These are phyloP conservation scores for Iris macrosiphon DNA, from an alignment of 106 monocot species.

Conservation along the genomic window DNA sequence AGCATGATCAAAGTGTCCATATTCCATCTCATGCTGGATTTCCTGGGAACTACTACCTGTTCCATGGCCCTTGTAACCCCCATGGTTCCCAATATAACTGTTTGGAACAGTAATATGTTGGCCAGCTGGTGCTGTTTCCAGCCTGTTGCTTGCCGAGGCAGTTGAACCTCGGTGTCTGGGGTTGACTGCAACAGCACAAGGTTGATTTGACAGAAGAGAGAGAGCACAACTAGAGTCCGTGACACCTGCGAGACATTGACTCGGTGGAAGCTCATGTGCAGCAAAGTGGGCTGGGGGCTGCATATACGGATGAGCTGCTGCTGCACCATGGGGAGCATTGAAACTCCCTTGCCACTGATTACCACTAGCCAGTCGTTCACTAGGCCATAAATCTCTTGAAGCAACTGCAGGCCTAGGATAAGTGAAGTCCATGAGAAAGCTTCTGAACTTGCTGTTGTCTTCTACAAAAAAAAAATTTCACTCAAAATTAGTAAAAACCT, in stretches of 20 bases:
- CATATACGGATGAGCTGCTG: slow-evolving; percentile 13
- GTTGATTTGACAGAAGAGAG: slow-evolving; percentile 99
- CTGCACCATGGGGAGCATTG: not conserved
- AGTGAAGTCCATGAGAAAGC: slow-evolving; percentile 69
- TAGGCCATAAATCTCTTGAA: slow-evolving; percentile 43
- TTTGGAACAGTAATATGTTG: slow-evolving; percentile 14
- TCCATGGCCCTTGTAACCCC: slow-evolving; percentile 34
- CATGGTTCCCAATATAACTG: slow-evolving; percentile 18
- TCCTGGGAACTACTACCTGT: slow-evolving; percentile 14
- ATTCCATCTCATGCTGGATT: slow-evolving; percentile 26
- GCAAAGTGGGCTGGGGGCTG: slow-evolving; percentile 14
- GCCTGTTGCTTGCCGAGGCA: slow-evolving; percentile 3
- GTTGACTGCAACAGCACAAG: slow-evolving; percentile 17
- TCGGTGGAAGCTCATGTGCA: slow-evolving; percentile 30
- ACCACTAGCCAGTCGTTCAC: slow-evolving; percentile 9
- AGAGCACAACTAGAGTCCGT: slow-evolving; percentile 92
- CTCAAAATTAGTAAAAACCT: too few species aligned
- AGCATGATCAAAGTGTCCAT: slow-evolving; percentile 4
- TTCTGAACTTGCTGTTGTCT: slow-evolving; percentile 27
- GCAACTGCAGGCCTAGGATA: slow-evolving; percentile 33
- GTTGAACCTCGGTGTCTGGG: slow-evolving; percentile 18
- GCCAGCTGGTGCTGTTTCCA: slow-evolving; percentile 17
- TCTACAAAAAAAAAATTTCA: too few species aligned
- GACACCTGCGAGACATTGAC: slow-evolving; percentile 39
- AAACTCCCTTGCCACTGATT: slow-evolving; percentile 31